These are phyloP conservation scores for Singerocomus inundabilis DNA, from an alignment of 1,284 basidiomycete species.

Conservation along the genomic window DNA sequence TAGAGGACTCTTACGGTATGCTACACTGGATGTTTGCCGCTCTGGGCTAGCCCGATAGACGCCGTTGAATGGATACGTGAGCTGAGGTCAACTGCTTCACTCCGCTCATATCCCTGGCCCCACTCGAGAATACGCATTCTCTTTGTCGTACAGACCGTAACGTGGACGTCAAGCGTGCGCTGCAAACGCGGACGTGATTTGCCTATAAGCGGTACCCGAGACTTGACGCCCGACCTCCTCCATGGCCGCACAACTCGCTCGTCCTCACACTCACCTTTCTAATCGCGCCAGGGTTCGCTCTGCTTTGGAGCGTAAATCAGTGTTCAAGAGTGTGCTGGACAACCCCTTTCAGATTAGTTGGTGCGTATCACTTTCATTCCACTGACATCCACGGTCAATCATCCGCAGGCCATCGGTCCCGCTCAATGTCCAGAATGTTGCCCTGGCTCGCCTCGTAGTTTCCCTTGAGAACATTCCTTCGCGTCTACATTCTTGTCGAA, in stretches of 20 bases:
- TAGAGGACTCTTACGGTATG: neutral
- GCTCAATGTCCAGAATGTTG: slow-evolving; percentile 56
- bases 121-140: neutral
- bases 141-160: neutral
- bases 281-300: slow-evolving; percentile 56
- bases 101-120: no score
- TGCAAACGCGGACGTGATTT: no score
- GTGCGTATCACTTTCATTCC: slow-evolving; percentile 36
- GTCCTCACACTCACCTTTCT: slow-evolving; percentile 52
- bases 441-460: slow-evolving; percentile 50
- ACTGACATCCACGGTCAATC: slow-evolving; percentile 4
- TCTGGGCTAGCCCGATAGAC: neutral
- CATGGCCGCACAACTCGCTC: slow-evolving; percentile 47
- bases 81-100: neutral
- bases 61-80: neutral
- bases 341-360: slow-evolving; percentile 72
- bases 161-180: neutral
- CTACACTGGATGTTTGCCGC: slow-evolving; percentile 11
- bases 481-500: slow-evolving; percentile 10
- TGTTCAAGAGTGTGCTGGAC: slow-evolving; percentile 67
- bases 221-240: neutral
- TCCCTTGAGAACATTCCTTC: slow-evolving; percentile 38
- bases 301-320: slow-evolving; percentile 46
- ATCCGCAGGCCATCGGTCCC: slow-evolving; percentile 62
- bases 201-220: no score